These are phyloP conservation scores for Rutidosis leptorrhynchoides DNA, from an alignment of 129 eudicot species.

Conservation along the genomic window DNA sequence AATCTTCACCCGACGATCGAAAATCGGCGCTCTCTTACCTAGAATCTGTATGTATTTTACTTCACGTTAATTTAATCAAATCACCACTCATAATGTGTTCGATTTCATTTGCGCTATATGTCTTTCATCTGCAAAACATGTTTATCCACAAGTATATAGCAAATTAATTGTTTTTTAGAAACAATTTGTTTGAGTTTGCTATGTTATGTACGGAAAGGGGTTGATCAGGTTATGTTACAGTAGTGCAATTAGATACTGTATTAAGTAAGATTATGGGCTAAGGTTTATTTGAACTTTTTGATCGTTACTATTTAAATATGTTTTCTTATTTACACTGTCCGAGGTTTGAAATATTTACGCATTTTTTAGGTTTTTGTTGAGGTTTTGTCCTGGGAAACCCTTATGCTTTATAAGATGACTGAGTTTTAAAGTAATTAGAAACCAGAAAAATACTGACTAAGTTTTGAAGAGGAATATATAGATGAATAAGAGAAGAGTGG, in stretches of 20 bases:
- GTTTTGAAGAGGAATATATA: not conserved
- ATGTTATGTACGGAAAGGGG: slow-evolving; percentile 12
- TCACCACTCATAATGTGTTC: not conserved
- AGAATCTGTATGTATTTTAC: slow-evolving; percentile 50
- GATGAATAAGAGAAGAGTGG: not conserved
- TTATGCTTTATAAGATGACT: slow-evolving; percentile 12
- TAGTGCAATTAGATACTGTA: not conserved
- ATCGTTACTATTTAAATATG: not conserved
- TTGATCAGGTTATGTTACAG: slow-evolving; percentile 3
- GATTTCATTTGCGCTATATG: not conserved
- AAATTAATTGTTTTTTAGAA: not conserved
- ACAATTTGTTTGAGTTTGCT: not conserved
- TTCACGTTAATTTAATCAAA: not conserved
- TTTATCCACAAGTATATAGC: not conserved
- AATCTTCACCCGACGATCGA: slow-evolving; percentile 68
- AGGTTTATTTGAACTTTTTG: slow-evolving; percentile 14
- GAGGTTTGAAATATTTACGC: slow-evolving; percentile 13
- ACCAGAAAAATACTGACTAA: not conserved
- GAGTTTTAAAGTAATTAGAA: not conserved
- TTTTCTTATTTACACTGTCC: not conserved
- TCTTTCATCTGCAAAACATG: not conserved
- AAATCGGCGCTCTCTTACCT: slow-evolving; percentile 65
- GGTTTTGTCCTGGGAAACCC: slow-evolving; percentile 19
- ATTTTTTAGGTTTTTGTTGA: slow-evolving; percentile 2
- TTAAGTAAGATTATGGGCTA: not conserved